Percentiles rank a stretch among this genome's conserved stretches.
Evolutionary conservation across 2,329 filamentous ascomycete genomes (phyloP).

Genomic region (Neopestalotiopsis sp.): DNA sequence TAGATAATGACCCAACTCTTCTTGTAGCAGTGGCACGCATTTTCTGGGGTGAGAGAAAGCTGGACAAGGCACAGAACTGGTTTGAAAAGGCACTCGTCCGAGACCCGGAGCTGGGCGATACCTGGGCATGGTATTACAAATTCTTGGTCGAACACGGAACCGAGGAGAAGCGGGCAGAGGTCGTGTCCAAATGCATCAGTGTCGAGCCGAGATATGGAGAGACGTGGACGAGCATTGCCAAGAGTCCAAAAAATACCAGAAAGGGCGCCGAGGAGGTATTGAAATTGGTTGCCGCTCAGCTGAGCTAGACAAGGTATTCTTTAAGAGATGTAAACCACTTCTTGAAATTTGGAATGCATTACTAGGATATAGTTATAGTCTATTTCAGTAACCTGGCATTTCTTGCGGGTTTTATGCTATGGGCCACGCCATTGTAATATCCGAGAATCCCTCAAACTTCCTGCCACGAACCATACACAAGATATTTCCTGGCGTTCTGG

Average conservation of each 20-base stretch:
- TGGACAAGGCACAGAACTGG: conserved; percentile 96
- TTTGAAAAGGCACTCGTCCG: conserved; percentile 94
- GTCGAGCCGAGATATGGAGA: conserved; percentile 94
- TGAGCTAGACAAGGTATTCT: conserved; percentile 29
- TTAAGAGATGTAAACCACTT: neutral
- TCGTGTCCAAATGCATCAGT: conserved; percentile 78
- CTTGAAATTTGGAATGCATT: too few relatives aligned
- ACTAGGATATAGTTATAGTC: too few relatives aligned
- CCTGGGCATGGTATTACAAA: conserved; percentile 98
- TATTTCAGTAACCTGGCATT: too few relatives aligned
- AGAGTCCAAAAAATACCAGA: conserved; percentile 81
- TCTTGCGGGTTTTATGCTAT: too few relatives aligned
- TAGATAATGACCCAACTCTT: conserved; percentile 87
- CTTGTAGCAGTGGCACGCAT: conserved; percentile 93
- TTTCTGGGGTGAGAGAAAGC: conserved; percentile 90
- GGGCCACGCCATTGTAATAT: too few relatives aligned
- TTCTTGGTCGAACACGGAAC: conserved; percentile 93
- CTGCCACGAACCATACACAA: too few relatives aligned
- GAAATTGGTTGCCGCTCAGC: conserved; percentile 71
- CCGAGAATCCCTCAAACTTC: too few relatives aligned
- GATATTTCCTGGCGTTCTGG: too few relatives aligned
- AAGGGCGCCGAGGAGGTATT: conserved; percentile 81
- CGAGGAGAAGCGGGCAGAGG: conserved; percentile 87
- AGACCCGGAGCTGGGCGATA: conserved; percentile 87
- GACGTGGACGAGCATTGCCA: conserved; percentile 84